phyloP scores from a whole-genome alignment of 2,329 filamentous ascomycete genomes.

The Aspergillus neotritici region DNA sequence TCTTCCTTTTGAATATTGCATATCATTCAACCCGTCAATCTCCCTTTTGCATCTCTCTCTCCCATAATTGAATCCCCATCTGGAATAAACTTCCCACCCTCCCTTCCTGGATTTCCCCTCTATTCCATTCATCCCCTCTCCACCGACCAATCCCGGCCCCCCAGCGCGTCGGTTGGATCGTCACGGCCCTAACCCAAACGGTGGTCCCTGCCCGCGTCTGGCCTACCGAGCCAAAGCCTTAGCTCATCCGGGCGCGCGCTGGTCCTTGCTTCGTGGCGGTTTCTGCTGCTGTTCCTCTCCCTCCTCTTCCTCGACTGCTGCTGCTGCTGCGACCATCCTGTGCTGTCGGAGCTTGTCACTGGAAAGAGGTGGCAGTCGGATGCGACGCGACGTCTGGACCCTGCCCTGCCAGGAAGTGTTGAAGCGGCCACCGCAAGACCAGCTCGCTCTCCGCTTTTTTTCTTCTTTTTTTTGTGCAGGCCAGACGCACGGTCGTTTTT shows the following conservation, averaged over 20 bases:
- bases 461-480: no score
- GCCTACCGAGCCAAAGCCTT: constrained; percentile 2
- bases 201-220: constrained; percentile 14
- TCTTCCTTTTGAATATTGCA: no score
- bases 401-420: constrained; percentile 8
- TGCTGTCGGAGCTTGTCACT: constrained; percentile 15
- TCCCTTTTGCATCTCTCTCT: neutral
- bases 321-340: constrained; percentile 7
- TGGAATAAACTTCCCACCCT: neutral
- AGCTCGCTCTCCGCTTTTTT: constrained; percentile 14
- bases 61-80: neutral
- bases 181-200: constrained; percentile 13
- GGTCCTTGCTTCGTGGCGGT: constrained; percentile 23
- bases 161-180: constrained; percentile 10
- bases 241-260: constrained; percentile 14
- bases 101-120: constrained; percentile 1
- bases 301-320: no score
- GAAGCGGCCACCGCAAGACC: constrained; percentile 2
- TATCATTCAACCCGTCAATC: no score
- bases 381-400: no score
- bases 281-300: neutral
- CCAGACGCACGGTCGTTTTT: constrained; percentile 13
- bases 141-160: constrained; percentile 8
- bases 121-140: neutral
- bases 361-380: neutral